These are phyloP conservation scores for Madurella mycetomatis DNA, from an alignment of 2,329 filamentous ascomycete genomes.

Conservation along the genomic window DNA sequence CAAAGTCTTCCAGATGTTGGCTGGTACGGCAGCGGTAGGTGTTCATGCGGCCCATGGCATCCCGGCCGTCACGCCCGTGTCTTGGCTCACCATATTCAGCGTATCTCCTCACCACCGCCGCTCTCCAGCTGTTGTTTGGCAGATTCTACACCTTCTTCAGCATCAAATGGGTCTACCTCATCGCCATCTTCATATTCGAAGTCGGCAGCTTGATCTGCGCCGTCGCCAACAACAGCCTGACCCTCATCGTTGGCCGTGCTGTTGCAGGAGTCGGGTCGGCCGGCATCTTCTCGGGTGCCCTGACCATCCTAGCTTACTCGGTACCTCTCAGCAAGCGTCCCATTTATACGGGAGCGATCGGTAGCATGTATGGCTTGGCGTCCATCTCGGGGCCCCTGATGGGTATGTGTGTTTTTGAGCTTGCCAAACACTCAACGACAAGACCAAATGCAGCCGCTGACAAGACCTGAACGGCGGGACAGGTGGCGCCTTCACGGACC, in stretches of 20 bases:
- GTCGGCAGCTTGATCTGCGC: constrained; percentile 37
- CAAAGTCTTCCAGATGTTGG: constrained; percentile 41
- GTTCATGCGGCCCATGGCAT: neutral
- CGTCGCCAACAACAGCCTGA: constrained; percentile 28
- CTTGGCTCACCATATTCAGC: constrained; percentile 20
- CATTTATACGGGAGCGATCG: constrained; percentile 36
- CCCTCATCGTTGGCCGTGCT: constrained; percentile 30
- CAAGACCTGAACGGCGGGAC: neutral
- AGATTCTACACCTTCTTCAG: constrained; percentile 40
- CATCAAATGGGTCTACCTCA: constrained; percentile 36
- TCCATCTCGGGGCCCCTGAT: constrained; percentile 28
- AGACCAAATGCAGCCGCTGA: neutral
- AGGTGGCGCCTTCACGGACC: constrained; percentile 28
- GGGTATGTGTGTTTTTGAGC: neutral
- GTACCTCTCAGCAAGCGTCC: constrained; percentile 27
- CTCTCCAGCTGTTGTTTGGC: constrained; percentile 35
- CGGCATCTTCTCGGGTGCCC: constrained; percentile 39
- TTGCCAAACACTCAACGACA: neutral
- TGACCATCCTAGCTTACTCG: constrained; percentile 35
- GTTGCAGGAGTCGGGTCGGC: constrained; percentile 35
- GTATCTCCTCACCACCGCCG: constrained; percentile 37
- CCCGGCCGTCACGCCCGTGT: neutral
- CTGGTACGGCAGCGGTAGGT: constrained; percentile 38
- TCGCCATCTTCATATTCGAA: constrained; percentile 37
- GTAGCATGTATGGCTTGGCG: constrained; percentile 42